Conservation (phyloP, 768 basidiomycete genomes). For the Termitomyces heimii region DNA sequence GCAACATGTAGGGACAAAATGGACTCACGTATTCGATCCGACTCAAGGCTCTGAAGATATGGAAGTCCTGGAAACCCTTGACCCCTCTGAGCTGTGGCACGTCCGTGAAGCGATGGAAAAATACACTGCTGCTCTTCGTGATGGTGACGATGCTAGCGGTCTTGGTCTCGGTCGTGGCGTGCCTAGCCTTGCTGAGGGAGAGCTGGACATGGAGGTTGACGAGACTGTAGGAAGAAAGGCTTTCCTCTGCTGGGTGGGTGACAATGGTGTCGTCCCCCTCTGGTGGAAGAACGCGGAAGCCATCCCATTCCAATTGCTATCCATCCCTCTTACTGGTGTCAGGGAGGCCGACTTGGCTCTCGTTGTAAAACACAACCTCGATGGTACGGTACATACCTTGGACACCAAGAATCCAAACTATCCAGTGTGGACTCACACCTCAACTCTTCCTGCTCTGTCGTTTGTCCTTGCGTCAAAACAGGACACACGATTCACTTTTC, state of each 20-base stretch:
- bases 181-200: conserved; percentile 81
- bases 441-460: conserved; percentile 85
- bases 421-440: conserved; percentile 62
- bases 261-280: conserved; percentile 38
- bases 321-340: conserved; percentile 61
- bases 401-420: conserved; percentile 15
- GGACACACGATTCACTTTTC: conserved; percentile 84
- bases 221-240: conserved; percentile 60
- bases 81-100: conserved; percentile 73
- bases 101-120: conserved; percentile 83
- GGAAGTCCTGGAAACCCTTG: conserved; percentile 84
- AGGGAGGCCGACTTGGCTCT: conserved; percentile 32
- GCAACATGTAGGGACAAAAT: conserved; percentile 72
- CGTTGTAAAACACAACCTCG: conserved; percentile 66
- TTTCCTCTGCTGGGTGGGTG: conserved; percentile 61
- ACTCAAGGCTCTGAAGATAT: conserved; percentile 40
- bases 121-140: conserved; percentile 63
- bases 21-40: conserved; percentile 79
- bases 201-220: conserved; percentile 90
- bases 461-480: conserved; percentile 94
- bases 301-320: conserved; percentile 50
- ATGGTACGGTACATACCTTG: conserved; percentile 61
- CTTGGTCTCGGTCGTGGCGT: conserved; percentile 62
- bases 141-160: conserved; percentile 54
- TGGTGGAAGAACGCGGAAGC: conserved; percentile 32